Evolutionary conservation across 1,139 yeast species (phyloP).

Genomic region (Pichia sp.): DNA sequence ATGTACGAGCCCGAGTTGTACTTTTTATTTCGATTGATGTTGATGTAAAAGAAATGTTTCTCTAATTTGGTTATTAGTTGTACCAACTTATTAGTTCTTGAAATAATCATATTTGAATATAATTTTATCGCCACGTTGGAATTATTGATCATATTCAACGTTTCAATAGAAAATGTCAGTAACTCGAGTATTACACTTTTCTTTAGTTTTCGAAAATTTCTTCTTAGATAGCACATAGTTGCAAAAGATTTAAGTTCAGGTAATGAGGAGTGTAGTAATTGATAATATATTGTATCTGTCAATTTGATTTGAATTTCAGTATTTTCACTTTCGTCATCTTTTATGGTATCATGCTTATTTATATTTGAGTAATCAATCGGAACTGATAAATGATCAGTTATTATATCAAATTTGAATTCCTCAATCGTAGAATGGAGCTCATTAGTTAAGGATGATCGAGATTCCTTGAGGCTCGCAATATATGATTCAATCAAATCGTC

Average conservation of each 20-base stretch:
- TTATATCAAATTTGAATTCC: conserved; percentile 21
- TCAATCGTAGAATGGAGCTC: conserved; percentile 14
- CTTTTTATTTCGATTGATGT: not conserved
- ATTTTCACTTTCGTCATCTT: not conserved
- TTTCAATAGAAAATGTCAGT: conserved; percentile 2
- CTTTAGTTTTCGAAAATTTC: not conserved
- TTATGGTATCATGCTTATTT: not conserved
- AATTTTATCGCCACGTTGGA: conserved; percentile 4
- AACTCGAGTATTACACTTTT: not conserved
- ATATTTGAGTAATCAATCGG: not conserved
- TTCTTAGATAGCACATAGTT: conserved; percentile 12
- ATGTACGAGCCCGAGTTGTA: not conserved
- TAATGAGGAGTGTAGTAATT: conserved; percentile 17
- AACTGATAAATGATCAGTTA: conserved; percentile 14
- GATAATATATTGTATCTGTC: conserved; percentile 14
- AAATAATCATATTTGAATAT: conserved; percentile 7
- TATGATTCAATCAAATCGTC: no score
- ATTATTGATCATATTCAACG: conserved; percentile 7
- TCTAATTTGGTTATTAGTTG: conserved; percentile 2
- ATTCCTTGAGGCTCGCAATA: no score
- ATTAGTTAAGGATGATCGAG: not conserved
- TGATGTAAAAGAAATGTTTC: not conserved
- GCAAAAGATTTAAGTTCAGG: conserved; percentile 15
- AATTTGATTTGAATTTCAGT: conserved; percentile 10
- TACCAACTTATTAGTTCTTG: conserved; percentile 6